Conservation (phyloP, 2,329 filamentous ascomycete species). For the Hymenoscyphus repandus region DNA sequence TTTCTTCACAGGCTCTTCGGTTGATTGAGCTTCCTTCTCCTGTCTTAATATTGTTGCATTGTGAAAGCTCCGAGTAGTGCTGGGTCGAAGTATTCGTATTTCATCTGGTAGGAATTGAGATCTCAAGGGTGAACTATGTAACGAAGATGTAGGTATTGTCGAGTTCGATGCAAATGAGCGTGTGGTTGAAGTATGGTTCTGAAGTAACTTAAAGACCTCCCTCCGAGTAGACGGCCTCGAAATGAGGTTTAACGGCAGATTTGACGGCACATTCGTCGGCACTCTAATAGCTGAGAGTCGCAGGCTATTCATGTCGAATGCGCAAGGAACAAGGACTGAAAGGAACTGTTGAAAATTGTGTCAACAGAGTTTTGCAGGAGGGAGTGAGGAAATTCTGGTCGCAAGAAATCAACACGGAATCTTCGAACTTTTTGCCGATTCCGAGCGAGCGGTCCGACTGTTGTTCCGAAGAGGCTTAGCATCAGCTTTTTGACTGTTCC, state of each 20-base stretch:
- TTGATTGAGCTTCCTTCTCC: slow-evolving; percentile 22
- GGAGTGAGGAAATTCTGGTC: slow-evolving; percentile 17
- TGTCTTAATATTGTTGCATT: slow-evolving; percentile 21
- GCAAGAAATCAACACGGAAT: slow-evolving; percentile 15
- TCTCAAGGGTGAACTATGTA: slow-evolving; percentile 33
- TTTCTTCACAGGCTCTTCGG: slow-evolving; percentile 16
- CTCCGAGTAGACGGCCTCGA: slow-evolving; percentile 30
- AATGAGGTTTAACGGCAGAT: slow-evolving; percentile 28
- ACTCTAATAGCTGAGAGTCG: slow-evolving; percentile 24
- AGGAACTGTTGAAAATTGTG: slow-evolving; percentile 5
- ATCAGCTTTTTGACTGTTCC: slow-evolving; percentile 22
- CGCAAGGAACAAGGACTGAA: slow-evolving; percentile 7
- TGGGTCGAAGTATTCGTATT: slow-evolving; percentile 13
- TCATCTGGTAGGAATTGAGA: slow-evolving; percentile 36
- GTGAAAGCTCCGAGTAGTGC: slow-evolving; percentile 22
- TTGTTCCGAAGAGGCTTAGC: slow-evolving; percentile 19
- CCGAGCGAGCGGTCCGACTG: slow-evolving; percentile 4
- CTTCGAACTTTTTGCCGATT: slow-evolving; percentile 25
- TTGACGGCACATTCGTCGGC: slow-evolving; percentile 24
- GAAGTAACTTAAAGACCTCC: slow-evolving; percentile 32
- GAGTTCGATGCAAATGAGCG: slow-evolving; percentile 26
- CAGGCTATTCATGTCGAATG: slow-evolving; percentile 28
- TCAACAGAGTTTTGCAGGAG: slow-evolving; percentile 7
- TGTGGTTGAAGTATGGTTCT: slow-evolving; percentile 24
- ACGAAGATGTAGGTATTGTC: slow-evolving; percentile 35